These are phyloP conservation scores for bread wheat (Triticum aestivum) DNA, from an alignment of 176 grass and related monocot genomes.

Conservation along the genomic window DNA sequence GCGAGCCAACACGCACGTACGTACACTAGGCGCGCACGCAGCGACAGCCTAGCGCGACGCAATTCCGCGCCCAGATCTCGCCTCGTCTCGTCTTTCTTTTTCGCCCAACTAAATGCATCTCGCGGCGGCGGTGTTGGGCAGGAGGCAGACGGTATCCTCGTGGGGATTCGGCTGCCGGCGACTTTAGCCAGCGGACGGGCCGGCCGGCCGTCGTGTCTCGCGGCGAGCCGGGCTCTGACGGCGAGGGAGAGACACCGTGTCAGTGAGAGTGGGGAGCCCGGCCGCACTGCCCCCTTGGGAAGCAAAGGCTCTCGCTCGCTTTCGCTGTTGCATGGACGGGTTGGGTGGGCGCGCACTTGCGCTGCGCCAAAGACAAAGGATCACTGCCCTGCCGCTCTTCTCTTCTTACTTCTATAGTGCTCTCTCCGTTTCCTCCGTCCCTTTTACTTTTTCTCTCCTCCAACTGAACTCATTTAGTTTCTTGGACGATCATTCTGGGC, in stretches of 20 bases:
- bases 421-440: neutral
- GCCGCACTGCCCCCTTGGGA: constrained; percentile 14
- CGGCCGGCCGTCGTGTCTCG: constrained; percentile 13
- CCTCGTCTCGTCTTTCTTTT: neutral
- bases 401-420: neutral
- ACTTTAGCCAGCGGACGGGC: neutral
- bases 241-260: neutral
- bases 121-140: too few relatives aligned
- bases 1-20: neutral
- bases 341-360: constrained; percentile 15
- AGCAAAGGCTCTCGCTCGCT: constrained; percentile 40
- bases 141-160: neutral
- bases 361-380: constrained; percentile 2
- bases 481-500: neutral
- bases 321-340: constrained; percentile 29
- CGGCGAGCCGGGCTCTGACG: neutral
- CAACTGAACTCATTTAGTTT: neutral
- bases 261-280: constrained; percentile 20
- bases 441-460: neutral
- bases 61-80: neutral
- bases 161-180: neutral
- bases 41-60: neutral
- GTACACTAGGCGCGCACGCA: neutral
- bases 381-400: neutral
- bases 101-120: neutral